A percentile compares a stretch with the other conserved stretches of the same genome.
phyloP scores from a whole-genome alignment of 2,329 filamentous ascomycete species.

The Hymenoscyphus occultus region DNA sequence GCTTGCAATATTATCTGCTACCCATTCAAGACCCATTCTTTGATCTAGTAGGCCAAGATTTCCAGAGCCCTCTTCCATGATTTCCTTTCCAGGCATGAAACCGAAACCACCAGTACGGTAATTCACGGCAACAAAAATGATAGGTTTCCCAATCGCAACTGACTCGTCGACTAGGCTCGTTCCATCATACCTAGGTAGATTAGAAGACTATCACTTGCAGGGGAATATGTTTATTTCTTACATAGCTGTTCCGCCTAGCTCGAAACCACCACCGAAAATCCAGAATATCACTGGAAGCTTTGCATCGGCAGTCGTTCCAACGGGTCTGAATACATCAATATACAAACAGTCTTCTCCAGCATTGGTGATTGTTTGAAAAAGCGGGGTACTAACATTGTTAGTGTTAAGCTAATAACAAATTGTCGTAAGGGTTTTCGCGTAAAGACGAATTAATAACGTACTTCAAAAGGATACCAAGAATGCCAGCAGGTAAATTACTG shows the following conservation, averaged over 20 bases:
- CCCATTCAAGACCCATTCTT: conserved; percentile 69
- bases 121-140: conserved; percentile 75
- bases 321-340: conserved; percentile 57
- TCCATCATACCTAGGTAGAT: conserved; percentile 45
- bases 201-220: too few species aligned
- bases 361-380: conserved; percentile 54
- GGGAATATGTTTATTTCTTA: too few species aligned
- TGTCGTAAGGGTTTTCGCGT: too few species aligned
- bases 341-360: conserved; percentile 64
- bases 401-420: too few species aligned
- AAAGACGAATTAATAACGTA: too few species aligned
- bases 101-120: conserved; percentile 75
- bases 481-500: conserved; percentile 39
- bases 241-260: conserved; percentile 49
- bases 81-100: conserved; percentile 67
- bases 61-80: conserved; percentile 62
- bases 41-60: conserved; percentile 75
- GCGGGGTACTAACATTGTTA: conserved; percentile 39
- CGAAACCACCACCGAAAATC: conserved; percentile 68
- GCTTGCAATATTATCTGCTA: conserved; percentile 70
- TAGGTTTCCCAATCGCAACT: conserved; percentile 53
- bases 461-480: conserved; percentile 51
- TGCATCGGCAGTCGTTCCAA: conserved; percentile 49
- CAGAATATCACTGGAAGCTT: conserved; percentile 67
- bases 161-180: conserved; percentile 46